phyloP scores from a whole-genome alignment of 169 alveolate species.

The Plasmodium malariae region DNA sequence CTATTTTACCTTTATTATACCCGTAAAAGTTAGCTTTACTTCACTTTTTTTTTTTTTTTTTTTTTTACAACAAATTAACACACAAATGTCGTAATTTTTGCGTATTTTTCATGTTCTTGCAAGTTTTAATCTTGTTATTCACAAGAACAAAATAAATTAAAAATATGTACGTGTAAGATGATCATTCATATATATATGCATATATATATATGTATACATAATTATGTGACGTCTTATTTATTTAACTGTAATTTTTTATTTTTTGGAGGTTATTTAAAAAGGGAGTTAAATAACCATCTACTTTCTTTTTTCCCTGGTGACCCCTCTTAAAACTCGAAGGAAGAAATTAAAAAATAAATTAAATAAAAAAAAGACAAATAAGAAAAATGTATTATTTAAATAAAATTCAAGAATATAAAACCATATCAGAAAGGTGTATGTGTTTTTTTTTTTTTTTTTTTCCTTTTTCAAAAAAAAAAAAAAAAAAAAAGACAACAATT shows the following conservation, averaged over 20 bases:
- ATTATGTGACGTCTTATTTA: not conserved
- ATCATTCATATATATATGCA: not conserved
- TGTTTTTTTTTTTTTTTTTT: too few species aligned
- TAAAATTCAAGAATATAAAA: not conserved
- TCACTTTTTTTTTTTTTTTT: slow-evolving; percentile 8
- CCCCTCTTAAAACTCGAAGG: slow-evolving; percentile 6
- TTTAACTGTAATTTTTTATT: slow-evolving; percentile 6
- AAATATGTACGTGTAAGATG: too few species aligned
- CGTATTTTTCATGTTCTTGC: too few species aligned
- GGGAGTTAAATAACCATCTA: not conserved
- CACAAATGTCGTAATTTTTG: too few species aligned
- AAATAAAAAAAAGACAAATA: slow-evolving; percentile 1
- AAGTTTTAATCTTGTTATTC: too few species aligned
- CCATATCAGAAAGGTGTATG: not conserved
- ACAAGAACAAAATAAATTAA: too few species aligned
- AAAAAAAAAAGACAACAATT: slow-evolving; percentile 27
- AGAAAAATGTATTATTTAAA: slow-evolving; percentile 3
- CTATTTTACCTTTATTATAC: too few species aligned
- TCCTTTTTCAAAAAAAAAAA: too few species aligned
- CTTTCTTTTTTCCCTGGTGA: not conserved
- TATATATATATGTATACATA: slow-evolving; percentile 6
- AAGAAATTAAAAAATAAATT: slow-evolving; percentile 11
- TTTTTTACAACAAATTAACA: too few species aligned
- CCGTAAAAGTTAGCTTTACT: too few species aligned
- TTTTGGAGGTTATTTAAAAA: not conserved